Base-by-base conservation (phyloP, 2,329 filamentous ascomycete species). In the Ascochyta koolunga region DNA sequence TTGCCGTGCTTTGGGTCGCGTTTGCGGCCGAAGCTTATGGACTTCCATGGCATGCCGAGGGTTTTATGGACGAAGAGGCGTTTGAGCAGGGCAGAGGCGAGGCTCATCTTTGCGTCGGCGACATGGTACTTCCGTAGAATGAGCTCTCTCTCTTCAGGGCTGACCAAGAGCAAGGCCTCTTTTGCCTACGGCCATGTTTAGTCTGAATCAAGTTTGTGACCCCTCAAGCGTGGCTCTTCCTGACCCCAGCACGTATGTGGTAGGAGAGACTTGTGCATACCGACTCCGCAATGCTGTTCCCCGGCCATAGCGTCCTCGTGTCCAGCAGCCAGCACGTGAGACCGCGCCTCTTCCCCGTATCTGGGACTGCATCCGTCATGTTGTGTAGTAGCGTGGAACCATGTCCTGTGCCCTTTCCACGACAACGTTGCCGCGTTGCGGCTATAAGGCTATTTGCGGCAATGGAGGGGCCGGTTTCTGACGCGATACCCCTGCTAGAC, bases 11-110 rank as follows among this genome's bases (percentile, higher is more conserved):
- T 77, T 19, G 76, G 78, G 64, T 71, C 75, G 56, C 77, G 86
- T 79, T 73, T 78, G 21, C 86, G 82, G 10, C 81, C 80, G 51
- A 89, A 77, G 16, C 66, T 75, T 41, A 87, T 84, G 4, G 80
- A 72, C 35, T 77, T 72, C 89, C 89, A 93, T 10, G 86, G 78
- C 18, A 88, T 78, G 47, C 75, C 75, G 56, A 83, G 79, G 49
- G 82, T 80, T 62, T 82, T 82, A 50, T 83, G 80, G 60, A 92
- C 83, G 66, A 84, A 86, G 62, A 87, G 82, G 50, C 88, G 87
- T 77, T 93, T 93, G 55, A 93, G 79, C 43, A 93, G 82, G 37
- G 87, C 83, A 16, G 89, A 93, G 21, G 77, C 88, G 36, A 93
- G 80, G 42, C 84, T 83, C 82, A 92, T 88, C 70, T 89, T 89